Conservation (phyloP, 2,329 filamentous ascomycete genomes). For the Ophiostoma himal-ulmi region DNA sequence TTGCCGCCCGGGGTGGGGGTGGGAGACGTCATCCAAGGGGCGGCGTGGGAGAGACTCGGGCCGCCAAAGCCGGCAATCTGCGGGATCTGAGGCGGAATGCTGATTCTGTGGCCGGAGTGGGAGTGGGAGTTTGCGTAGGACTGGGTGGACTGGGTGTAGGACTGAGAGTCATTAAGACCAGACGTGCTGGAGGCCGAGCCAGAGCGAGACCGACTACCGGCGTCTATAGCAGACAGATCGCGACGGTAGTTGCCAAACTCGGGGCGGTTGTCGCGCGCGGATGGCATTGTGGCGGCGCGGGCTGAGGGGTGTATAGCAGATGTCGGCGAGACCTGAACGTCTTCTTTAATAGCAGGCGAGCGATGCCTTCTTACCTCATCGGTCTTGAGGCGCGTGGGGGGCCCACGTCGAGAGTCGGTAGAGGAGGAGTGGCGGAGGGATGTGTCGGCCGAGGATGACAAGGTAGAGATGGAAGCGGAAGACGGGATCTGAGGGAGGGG, state of each 20-base stretch:
- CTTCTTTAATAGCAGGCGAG: conserved; percentile 31
- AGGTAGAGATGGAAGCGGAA: conserved; percentile 17
- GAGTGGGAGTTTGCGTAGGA: background rate
- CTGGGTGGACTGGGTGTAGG: too few species aligned
- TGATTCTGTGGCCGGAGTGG: conserved; percentile 29
- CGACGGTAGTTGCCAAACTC: conserved; percentile 66
- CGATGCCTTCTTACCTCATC: conserved; percentile 38
- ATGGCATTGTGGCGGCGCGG: conserved; percentile 39
- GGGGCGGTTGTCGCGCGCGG: conserved; percentile 52
- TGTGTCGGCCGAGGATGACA: conserved; percentile 3
- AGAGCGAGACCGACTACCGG: background rate
- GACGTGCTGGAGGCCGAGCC: background rate
- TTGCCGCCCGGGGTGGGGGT: conserved; percentile 32
- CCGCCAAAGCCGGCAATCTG: conserved; percentile 50
- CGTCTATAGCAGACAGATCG: conserved; percentile 62
- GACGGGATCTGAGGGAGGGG: conserved; percentile 11
- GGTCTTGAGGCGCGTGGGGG: conserved; percentile 50
- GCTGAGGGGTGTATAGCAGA: conserved; percentile 33
- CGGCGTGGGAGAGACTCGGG: conserved; percentile 46
- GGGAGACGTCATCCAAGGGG: conserved; percentile 43
- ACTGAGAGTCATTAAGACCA: background rate
- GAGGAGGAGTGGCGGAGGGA: conserved; percentile 21
- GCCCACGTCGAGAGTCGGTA: conserved; percentile 33
- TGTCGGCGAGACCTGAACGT: conserved; percentile 46
- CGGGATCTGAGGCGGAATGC: conserved; percentile 51